These are phyloP conservation scores for Debaryomyces udenii DNA, from an alignment of 1,139 yeast species.

Conservation along the genomic window DNA sequence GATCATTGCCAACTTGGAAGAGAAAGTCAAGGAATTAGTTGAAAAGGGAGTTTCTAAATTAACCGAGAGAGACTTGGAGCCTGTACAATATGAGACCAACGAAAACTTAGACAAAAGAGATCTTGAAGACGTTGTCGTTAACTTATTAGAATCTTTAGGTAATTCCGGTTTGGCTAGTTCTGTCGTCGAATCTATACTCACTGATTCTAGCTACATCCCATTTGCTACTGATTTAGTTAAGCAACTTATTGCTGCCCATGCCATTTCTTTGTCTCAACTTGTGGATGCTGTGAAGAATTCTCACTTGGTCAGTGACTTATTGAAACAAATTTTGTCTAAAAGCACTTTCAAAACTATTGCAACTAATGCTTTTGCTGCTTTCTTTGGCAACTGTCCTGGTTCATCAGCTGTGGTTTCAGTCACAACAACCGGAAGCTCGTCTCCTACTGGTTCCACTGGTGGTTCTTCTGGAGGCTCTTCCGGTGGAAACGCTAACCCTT, in stretches of 20 bases:
- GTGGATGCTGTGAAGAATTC: conserved; percentile 40
- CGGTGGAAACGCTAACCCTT: conserved; percentile 25
- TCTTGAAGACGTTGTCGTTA: conserved; percentile 34
- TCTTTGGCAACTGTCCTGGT: conserved; percentile 40
- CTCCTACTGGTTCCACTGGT: conserved; percentile 12
- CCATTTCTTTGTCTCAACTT: conserved; percentile 32
- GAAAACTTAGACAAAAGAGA: conserved; percentile 26
- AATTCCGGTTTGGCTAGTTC: conserved; percentile 47
- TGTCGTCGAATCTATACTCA: conserved; percentile 44
- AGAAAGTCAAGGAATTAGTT: conserved; percentile 30
- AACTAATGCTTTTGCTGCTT: conserved; percentile 47
- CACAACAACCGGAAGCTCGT: conserved; percentile 12
- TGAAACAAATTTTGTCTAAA: conserved; percentile 37
- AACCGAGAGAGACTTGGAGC: conserved; percentile 6
- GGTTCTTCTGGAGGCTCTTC: conserved; percentile 15
- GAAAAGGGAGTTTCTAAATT: conserved; percentile 22
- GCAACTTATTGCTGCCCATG: conserved; percentile 33
- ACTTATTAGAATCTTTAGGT: conserved; percentile 45
- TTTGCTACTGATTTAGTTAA: conserved; percentile 40
- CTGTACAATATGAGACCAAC: conserved; percentile 12
- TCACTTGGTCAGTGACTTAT: conserved; percentile 39
- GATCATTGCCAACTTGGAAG: conserved; percentile 32
- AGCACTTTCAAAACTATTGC: conserved; percentile 41
- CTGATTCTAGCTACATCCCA: conserved; percentile 41
- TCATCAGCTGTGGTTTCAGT: conserved; percentile 14